Evolutionary conservation across 805 yeast genomes (phyloP).

Genomic region (Lachancea dasiensis): DNA sequence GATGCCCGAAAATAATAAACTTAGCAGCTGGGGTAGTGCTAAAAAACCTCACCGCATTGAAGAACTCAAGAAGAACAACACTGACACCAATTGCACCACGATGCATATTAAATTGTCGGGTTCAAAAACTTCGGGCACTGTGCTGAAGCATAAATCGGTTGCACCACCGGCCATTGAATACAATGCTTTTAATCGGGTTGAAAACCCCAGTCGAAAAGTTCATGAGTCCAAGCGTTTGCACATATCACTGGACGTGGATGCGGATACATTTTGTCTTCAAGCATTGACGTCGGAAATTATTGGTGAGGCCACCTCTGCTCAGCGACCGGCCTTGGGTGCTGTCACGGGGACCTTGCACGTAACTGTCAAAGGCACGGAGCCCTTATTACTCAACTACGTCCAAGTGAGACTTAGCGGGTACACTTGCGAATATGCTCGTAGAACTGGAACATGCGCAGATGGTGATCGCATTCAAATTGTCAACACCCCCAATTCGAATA

Average conservation of each 20-base stretch:
- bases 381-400: slow-evolving; percentile 4
- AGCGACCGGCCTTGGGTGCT: slow-evolving; percentile 1
- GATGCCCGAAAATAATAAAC: too few species aligned
- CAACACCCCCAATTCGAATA: background rate
- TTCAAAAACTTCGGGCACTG: too few species aligned
- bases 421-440: slow-evolving; percentile 8
- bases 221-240: slow-evolving; percentile 6
- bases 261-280: slow-evolving; percentile 4
- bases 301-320: too few species aligned
- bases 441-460: background rate
- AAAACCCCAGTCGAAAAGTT: slow-evolving; percentile 1
- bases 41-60: too few species aligned
- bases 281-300: slow-evolving; percentile 8
- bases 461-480: background rate
- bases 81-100: too few species aligned
- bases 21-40: too few species aligned
- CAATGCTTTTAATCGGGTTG: slow-evolving; percentile 6
- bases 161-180: slow-evolving; percentile 7
- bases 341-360: slow-evolving; percentile 9
- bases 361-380: slow-evolving; percentile 7
- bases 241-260: slow-evolving; percentile 7
- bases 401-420: slow-evolving; percentile 11
- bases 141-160: slow-evolving; percentile 4
- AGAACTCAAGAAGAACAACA: too few species aligned
- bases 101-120: too few species aligned